Evolutionary conservation across 2,329 filamentous ascomycete species (phyloP), one percentile per base, ranked within the genome.

Genomic region (Cadophora luteo-olivacea): DNA sequence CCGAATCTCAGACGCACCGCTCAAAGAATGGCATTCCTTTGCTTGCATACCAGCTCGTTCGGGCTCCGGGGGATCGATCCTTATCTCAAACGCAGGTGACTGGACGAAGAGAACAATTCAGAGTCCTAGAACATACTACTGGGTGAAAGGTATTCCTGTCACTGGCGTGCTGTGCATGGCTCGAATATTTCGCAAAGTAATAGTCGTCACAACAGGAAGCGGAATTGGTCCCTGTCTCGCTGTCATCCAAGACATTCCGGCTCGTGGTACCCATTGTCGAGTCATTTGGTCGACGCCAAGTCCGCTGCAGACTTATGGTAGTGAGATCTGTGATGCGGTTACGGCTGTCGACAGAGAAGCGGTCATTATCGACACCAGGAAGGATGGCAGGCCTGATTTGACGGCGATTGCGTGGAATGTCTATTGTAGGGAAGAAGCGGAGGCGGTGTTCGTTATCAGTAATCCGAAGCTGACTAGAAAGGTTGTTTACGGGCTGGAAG

Each of bases 11-110:
- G 81, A 83, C 57, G 79, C 80, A 49, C 85, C 85, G 0, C 76
- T 87, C 38, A 79, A 79, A 25, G 86, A 89, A 76, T 87, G 85
- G 82, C 87, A 89, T 76, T 81, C 83, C 4, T 89, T 89, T 74
- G 87, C 87, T 19, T 85, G 67, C 4, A 87, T 89, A 67, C 84
- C 86, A 0, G 80, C 83, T 64, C 76, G 79, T 4, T 75, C 80
- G 36, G 75, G 80, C 51, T 7, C 38, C 9, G 82, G 81, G 19
- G 87, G 84, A 74, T 86, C 84, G 4, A 77, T 85, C 19, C 77
- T 89, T 55, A 80, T 88, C 41, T 86, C 85, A 65, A 84, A 83
- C 67, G 85, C 85, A 19, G 86, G 86, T 7, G 86, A 89, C 75
- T 89, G 86, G 85, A 89, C 86, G 0, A 75, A 78, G 16, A 79